Conservation (phyloP, 2,329 filamentous ascomycete genomes). For the Talaromyces rugulosus region DNA sequence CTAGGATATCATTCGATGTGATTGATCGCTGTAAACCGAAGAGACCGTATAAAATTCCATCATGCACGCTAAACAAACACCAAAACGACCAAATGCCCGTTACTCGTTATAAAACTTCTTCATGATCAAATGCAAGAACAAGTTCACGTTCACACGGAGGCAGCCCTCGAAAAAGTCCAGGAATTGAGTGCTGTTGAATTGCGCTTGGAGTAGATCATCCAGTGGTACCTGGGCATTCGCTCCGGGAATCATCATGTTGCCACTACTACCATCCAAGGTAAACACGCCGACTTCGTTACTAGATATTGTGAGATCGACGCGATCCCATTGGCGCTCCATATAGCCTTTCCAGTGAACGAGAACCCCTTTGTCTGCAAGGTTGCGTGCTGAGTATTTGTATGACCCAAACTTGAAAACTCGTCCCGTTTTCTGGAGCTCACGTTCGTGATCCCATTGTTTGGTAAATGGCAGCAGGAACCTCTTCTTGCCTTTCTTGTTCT, state of each 20-base stretch:
- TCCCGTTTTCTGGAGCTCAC: constrained; percentile 86
- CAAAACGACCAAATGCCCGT: constrained; percentile 13
- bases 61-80: neutral
- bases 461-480: constrained; percentile 94
- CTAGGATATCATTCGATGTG: constrained; percentile 8
- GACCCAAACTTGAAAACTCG: constrained; percentile 96
- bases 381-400: constrained; percentile 92
- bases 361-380: constrained; percentile 88
- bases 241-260: constrained; percentile 92
- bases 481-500: constrained; percentile 95
- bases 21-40: constrained; percentile 6
- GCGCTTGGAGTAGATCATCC: constrained; percentile 90
- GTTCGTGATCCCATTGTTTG: constrained; percentile 97
- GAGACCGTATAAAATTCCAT: constrained; percentile 4
- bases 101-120: constrained; percentile 85
- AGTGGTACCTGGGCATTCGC: constrained; percentile 84
- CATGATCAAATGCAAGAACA: constrained; percentile 93
- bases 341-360: constrained; percentile 88
- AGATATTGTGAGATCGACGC: constrained; percentile 89
- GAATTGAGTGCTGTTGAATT: constrained; percentile 95
- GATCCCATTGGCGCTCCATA: constrained; percentile 77
- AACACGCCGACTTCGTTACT: constrained; percentile 94
- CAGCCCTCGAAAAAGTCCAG: constrained; percentile 89
- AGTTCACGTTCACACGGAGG: constrained; percentile 88
- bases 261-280: constrained; percentile 82